Evolutionary conservation across 2,329 filamentous ascomycete species (phyloP), one percentile per base, ranked within the genome.

Genomic region (Ascochyta koolunga): DNA sequence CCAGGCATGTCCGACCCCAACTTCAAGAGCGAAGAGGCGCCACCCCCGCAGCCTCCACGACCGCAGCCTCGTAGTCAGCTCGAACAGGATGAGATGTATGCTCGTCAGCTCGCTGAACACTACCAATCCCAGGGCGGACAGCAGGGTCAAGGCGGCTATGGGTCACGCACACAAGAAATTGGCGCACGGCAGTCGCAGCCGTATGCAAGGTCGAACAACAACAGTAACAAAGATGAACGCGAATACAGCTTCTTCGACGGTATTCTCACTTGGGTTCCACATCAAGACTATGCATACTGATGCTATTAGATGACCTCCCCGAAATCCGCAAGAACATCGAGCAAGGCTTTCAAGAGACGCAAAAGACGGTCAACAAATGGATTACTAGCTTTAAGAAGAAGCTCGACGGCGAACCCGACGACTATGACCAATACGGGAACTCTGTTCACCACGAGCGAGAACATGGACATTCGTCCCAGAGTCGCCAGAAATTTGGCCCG

Each of bases 331-430:
- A 96, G 72, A 97, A 96, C 69, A 84, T 99, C 64, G 89, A 89
- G 71, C 96, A 98, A 78, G 95, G 95, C 4, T 99, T 99, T 77
- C 70, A 92, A 50, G 93, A 99, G 70, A 98, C 95, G 2, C 95
- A 98, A 78, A 87, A 85, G 50, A 96, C 90, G 70, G 90, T 99
- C 66, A 98, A 96, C 78, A 85, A 86, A 43, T 98, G 93, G 93
- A 91, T 99, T 66, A 89, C 85, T 44, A 92, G 87, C 59, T 81
- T 99, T 72, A 95, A 91, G 79, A 98, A 98, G 84, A 91, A 88
- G 75, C 85, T 99, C 29, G 93, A 98, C 68, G 93, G 95, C 42
- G 91, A 95, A 60, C 85, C 89, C 48, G 89, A 92, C 21, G 85
- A 76, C 16, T 73, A 74, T 36, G 74, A 86, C 7, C 84, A 88